phyloP scores from a whole-genome alignment of 805 yeast species.

The Kodamaea jinghongensis region DNA sequence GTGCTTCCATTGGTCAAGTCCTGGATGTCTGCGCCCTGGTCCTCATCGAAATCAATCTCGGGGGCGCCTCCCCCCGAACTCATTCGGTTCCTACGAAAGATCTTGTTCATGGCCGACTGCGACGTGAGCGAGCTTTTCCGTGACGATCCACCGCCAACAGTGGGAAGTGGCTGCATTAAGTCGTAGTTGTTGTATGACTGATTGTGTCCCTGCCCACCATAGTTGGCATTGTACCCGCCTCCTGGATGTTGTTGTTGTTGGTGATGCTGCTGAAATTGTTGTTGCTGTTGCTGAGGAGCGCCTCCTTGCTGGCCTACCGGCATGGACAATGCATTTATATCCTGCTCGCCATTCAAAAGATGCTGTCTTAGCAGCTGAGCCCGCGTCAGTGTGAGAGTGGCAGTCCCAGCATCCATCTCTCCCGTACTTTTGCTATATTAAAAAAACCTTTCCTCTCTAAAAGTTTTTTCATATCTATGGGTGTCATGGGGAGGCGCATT shows the following conservation, averaged over 20 bases:
- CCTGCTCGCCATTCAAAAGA: conserved; percentile 30
- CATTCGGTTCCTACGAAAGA: conserved; percentile 41
- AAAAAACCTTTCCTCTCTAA: no score
- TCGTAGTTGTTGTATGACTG: conserved; percentile 23
- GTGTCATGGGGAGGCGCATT: no score
- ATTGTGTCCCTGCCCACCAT: conserved; percentile 5
- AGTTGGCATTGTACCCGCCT: neutral
- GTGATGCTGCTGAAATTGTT: conserved; percentile 6
- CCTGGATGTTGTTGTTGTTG: neutral
- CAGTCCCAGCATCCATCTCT: conserved; percentile 33
- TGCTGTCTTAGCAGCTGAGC: conserved; percentile 27
- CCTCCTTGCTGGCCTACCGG: conserved; percentile 11
- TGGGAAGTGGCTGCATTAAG: conserved; percentile 23
- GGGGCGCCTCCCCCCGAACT: conserved; percentile 21
- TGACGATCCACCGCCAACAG: conserved; percentile 15
- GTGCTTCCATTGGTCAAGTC: conserved; percentile 34
- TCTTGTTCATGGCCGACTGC: conserved; percentile 36
- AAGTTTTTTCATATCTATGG: no score
- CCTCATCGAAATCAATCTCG: conserved; percentile 30
- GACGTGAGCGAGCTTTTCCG: conserved; percentile 40
- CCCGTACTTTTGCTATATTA: neutral
- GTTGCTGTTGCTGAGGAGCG: conserved; percentile 10
- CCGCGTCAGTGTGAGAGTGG: conserved; percentile 15
- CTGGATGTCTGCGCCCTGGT: conserved; percentile 34
- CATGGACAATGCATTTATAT: conserved; percentile 20